These are phyloP conservation scores for Oleoguttula mirabilis DNA, from an alignment of 495 filamentous ascomycete genomes.

Conservation along the genomic window DNA sequence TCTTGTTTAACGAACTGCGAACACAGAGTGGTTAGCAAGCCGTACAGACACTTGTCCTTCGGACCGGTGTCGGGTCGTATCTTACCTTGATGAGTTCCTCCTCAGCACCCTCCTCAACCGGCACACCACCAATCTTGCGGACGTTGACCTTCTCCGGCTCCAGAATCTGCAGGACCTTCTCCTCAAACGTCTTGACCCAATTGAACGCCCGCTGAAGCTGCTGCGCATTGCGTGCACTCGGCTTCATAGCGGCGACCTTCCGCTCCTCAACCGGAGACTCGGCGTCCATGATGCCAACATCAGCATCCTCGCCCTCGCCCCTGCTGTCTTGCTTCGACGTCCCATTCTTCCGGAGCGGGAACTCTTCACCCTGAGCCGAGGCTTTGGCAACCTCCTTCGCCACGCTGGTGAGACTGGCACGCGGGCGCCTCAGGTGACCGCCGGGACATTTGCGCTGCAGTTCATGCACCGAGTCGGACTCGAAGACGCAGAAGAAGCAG, in stretches of 20 bases:
- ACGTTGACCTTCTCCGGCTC: conserved; percentile 82
- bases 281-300: conserved; percentile 31
- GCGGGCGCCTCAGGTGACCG: conserved; percentile 83
- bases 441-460: conserved; percentile 90
- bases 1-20: conserved; percentile 76
- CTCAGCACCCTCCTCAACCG: conserved; percentile 69
- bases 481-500: conserved; percentile 99
- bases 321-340: conserved; percentile 34
- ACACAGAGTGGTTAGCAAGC: conserved; percentile 2
- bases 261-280: conserved; percentile 50
- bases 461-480: conserved; percentile 93
- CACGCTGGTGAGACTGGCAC: conserved; percentile 64
- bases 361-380: conserved; percentile 64
- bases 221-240: conserved; percentile 64
- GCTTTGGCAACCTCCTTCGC: conserved; percentile 78
- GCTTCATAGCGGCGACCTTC: conserved; percentile 36
- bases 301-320: conserved; percentile 36
- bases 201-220: conserved; percentile 92
- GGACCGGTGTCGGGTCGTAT: too few relatives aligned
- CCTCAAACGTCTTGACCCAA: conserved; percentile 98
- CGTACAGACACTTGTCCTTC: background rate
- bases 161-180: conserved; percentile 83
- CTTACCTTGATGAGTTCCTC: conserved; percentile 63
- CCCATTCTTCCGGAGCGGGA: conserved; percentile 55
- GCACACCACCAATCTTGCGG: conserved; percentile 76